Percentiles rank a stretch among this genome's conserved stretches.
Conservation (phyloP, 1,284 basidiomycete species). For the Ustilago nuda region DNA sequence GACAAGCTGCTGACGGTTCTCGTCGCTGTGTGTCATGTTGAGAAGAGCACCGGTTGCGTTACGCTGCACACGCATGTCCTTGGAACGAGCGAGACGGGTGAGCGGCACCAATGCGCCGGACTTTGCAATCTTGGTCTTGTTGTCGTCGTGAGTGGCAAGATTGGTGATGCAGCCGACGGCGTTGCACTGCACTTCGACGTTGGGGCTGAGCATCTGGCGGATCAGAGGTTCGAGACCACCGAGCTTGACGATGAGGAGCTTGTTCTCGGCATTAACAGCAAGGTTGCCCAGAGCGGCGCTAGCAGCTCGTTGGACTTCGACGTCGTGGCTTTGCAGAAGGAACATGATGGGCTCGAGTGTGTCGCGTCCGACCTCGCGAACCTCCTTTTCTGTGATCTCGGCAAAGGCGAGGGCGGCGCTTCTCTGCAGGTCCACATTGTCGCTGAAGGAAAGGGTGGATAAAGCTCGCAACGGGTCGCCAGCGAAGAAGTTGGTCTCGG, state of each 20-base stretch:
- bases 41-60: conserved; percentile 97
- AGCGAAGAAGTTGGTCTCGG: conserved; percentile 69
- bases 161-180: conserved; percentile 99
- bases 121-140: conserved; percentile 99
- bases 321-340: conserved; percentile 96
- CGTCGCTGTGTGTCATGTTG: conserved; percentile 98
- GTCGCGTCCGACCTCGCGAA: conserved; percentile 93
- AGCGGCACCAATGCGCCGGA: conserved; percentile 96
- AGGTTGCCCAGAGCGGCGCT: conserved; percentile 98
- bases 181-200: conserved; percentile 99
- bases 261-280: conserved; percentile 99
- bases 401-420: conserved; percentile 98
- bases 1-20: conserved; percentile 98
- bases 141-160: conserved; percentile 98
- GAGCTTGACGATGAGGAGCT: conserved; percentile 96
- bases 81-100: conserved; percentile 93
- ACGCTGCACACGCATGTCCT: conserved; percentile 98
- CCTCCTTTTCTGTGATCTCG: conserved; percentile 99
- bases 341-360: conserved; percentile 98
- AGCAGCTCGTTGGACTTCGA: conserved; percentile 97
- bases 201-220: conserved; percentile 98
- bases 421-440: conserved; percentile 98
- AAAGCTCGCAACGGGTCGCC: conserved; percentile 86
- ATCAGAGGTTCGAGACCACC: conserved; percentile 98
- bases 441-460: conserved; percentile 96